phyloP scores from a whole-genome alignment of 2,329 filamentous ascomycete genomes.

The Colletotrichum sp. region DNA sequence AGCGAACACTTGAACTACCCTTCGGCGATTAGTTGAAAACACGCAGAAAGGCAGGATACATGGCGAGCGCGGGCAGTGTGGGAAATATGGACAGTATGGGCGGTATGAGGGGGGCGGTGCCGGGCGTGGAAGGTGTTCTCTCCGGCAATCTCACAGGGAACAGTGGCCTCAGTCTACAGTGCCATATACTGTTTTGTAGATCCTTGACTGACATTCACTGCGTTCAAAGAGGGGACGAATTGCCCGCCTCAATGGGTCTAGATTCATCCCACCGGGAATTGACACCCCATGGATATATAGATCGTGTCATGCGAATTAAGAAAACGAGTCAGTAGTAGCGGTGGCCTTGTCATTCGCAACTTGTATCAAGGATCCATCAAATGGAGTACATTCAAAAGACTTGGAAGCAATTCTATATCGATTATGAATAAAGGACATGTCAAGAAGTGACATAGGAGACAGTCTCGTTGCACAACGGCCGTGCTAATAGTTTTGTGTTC shows the following conservation, averaged over 20 bases:
- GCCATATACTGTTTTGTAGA: not conserved
- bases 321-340: rapidly evolving
- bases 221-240: not conserved
- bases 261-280: not conserved
- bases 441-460: too few relatives aligned
- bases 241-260: not conserved
- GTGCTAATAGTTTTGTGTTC: too few relatives aligned
- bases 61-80: too few relatives aligned
- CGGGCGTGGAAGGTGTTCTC: not conserved
- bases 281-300: not conserved
- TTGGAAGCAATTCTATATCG: too few relatives aligned
- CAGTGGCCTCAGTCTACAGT: too few relatives aligned
- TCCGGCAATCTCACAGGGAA: too few relatives aligned
- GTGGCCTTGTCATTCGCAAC: rapidly evolving
- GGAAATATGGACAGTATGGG: too few relatives aligned
- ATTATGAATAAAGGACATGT: too few relatives aligned
- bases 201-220: not conserved
- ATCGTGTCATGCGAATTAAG: not conserved
- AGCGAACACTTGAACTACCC: not conserved
- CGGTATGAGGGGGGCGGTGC: rapidly evolving
- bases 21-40: not conserved
- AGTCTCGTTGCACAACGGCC: too few relatives aligned
- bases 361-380: not conserved
- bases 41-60: too few relatives aligned
- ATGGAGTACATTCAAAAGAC: too few relatives aligned